These are phyloP conservation scores for Colletotrichum orbiculare DNA, from an alignment of 2,329 filamentous ascomycete genomes.

Conservation along the genomic window DNA sequence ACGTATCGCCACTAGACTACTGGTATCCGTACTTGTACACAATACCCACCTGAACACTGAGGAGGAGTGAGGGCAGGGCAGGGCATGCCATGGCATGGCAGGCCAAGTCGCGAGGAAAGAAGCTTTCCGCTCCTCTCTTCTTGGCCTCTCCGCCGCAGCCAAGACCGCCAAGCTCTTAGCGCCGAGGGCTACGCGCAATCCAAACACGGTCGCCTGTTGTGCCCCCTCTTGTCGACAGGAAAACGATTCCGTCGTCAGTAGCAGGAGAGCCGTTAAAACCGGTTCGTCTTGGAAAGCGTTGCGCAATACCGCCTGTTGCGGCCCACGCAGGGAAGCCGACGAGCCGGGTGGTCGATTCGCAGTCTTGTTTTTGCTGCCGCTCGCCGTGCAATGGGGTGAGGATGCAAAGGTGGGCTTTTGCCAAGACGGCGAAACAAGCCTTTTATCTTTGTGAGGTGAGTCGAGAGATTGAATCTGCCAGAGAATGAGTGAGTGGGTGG, in stretches of 20 bases:
- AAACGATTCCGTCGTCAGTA: slow-evolving; percentile 14
- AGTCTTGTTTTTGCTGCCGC: background rate
- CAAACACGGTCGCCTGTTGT: slow-evolving; percentile 24
- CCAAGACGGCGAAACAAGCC: slow-evolving; percentile 19
- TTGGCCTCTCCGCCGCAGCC: slow-evolving; percentile 37
- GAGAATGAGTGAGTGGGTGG: too few relatives aligned
- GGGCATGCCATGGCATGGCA: slow-evolving; percentile 17
- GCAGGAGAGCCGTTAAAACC: slow-evolving; percentile 31
- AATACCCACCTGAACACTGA: too few relatives aligned
- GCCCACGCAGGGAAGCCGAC: slow-evolving; percentile 33
- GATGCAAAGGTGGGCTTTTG: slow-evolving; percentile 2
- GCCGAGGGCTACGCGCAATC: slow-evolving; percentile 36
- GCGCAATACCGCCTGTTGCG: slow-evolving; percentile 33
- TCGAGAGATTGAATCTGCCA: background rate
- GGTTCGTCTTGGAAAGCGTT: slow-evolving; percentile 33
- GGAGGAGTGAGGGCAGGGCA: too few relatives aligned
- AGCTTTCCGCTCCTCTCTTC: slow-evolving; percentile 37
- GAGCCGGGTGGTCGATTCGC: slow-evolving; percentile 8
- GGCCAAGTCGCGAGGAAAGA: slow-evolving; percentile 31
- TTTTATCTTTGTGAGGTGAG: background rate
- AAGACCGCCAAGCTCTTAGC: slow-evolving; percentile 34
- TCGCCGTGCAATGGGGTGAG: slow-evolving; percentile 9
- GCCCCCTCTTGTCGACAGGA: slow-evolving; percentile 23
- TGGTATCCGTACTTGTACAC: too few relatives aligned
- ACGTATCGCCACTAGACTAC: too few relatives aligned